Percentiles rank a stretch among this genome's conserved stretches.
Conservation (phyloP, 2,329 filamentous ascomycete species). For the Sporothrix euskadiensis region DNA sequence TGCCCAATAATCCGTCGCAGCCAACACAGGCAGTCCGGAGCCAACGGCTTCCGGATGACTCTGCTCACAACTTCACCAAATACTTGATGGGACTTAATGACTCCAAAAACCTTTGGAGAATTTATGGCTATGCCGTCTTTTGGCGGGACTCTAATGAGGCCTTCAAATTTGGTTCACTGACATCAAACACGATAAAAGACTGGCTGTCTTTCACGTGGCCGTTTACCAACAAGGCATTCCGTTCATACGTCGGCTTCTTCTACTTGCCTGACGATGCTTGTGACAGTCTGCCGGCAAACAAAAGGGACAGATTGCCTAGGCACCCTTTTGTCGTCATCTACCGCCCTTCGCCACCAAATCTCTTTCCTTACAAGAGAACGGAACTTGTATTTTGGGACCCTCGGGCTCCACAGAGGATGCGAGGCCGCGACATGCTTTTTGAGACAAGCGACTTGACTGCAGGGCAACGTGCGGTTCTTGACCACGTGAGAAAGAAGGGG, state of each 20-base stretch:
- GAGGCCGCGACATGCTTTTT: conserved; percentile 30
- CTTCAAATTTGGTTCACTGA: conserved; percentile 39
- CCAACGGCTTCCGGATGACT: conserved; percentile 1
- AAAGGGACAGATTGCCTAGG: conserved; percentile 36
- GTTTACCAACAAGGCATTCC: conserved; percentile 34
- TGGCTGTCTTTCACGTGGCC: conserved; percentile 42
- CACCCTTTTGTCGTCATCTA: conserved; percentile 56
- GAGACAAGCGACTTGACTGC: conserved; percentile 44
- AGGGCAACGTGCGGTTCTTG: conserved; percentile 50
- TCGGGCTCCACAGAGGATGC: conserved; percentile 37
- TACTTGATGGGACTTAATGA: neutral
- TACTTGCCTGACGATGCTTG: conserved; percentile 49
- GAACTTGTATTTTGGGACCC: conserved; percentile 60
- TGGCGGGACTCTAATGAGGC: conserved; percentile 47
- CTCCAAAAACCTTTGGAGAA: neutral
- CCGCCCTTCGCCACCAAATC: conserved; percentile 47
- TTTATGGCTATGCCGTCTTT: conserved; percentile 45
- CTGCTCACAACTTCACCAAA: neutral
- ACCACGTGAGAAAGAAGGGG: conserved; percentile 40
- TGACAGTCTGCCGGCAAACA: conserved; percentile 34
- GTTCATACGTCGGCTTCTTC: conserved; percentile 51
- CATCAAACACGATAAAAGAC: conserved; percentile 37
- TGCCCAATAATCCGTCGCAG: neutral
- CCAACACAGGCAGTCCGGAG: neutral
- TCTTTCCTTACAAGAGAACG: conserved; percentile 37